Base-by-base conservation (phyloP, 306 rosid genomes). In the Prunus dulcis region DNA sequence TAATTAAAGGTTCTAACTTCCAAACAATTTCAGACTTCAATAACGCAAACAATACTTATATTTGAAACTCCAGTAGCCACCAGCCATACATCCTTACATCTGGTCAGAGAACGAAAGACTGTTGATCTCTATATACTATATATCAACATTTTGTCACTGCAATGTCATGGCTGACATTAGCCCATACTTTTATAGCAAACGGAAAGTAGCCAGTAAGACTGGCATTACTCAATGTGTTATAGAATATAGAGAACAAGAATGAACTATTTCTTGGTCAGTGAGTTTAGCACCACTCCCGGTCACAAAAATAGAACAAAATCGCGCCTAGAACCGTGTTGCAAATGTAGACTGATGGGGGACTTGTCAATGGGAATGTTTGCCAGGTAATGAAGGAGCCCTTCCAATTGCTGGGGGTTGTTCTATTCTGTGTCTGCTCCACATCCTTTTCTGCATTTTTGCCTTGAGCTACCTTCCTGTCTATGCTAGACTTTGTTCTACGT, bases 261-360 rank as follows among this genome's bases (percentile, higher is more conserved):
- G 8, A 0, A 38, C 30, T 32, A 58, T 19, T 51, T 12, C 60
- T 14, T 49, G 19, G 65, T 2, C 0, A 46, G 19, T 12, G 38
- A 38, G 38, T 64, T 64, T 79, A 76, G 14, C 69, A 78, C 73
- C 77, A 82, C 23, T 86, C 88, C 79, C 78, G 68, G 19, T 72
- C 72, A 77, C 80, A 47, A 38, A 53, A 32, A 27, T 62, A 9
- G 51, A 88, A 72, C 84, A 90, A 57, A 45, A 74, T 0, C 47
- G 52, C 13, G 53, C 87, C 88, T 8, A 80, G 6, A 17, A 82
- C 17, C n/a, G 67, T 60, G 49, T 83, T 80, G 38, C 53, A 51
- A 32, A 74, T 38, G 78, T 82, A 83, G 20, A 79, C 89, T 0
- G 73, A 74, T 2, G 67, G 93, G 0, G 89, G 84, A 63, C 65